Evolutionary conservation across 441 rosid genomes (phyloP).

Genomic region (Corymbia citriodora): DNA sequence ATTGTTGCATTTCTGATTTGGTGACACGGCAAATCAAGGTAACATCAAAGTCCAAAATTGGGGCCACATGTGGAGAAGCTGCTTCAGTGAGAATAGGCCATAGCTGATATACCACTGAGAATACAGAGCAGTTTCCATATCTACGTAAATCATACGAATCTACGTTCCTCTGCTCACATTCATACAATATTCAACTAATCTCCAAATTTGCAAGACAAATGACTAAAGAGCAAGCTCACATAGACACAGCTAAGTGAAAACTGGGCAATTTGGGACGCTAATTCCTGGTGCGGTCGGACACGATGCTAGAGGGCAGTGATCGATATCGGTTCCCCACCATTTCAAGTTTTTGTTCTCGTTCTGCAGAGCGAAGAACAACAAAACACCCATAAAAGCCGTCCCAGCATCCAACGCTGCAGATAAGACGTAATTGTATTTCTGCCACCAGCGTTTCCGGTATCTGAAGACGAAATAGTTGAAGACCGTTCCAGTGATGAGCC

Average conservation of each 20-base stretch:
- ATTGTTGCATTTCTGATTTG: neutral
- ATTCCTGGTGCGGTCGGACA: slow-evolving; percentile 86
- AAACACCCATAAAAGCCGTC: slow-evolving; percentile 94
- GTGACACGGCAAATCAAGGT: neutral
- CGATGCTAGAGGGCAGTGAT: slow-evolving; percentile 88
- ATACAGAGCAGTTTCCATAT: neutral
- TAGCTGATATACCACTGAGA: neutral
- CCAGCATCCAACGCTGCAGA: slow-evolving; percentile 97
- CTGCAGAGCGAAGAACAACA: slow-evolving; percentile 84
- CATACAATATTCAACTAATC: neutral
- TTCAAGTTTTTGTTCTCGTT: slow-evolving; percentile 51
- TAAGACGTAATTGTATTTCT: slow-evolving; percentile 81
- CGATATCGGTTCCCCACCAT: slow-evolving; percentile 87
- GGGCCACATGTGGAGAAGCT: neutral
- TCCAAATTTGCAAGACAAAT: neutral
- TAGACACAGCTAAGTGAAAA: slow-evolving; percentile 22
- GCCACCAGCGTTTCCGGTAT: slow-evolving; percentile 93
- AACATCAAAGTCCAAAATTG: neutral
- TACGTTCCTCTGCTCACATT: neutral
- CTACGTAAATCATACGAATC: neutral
- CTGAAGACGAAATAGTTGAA: slow-evolving; percentile 83
- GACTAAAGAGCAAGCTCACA: neutral
- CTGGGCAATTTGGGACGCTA: slow-evolving; percentile 59
- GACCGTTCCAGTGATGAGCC: slow-evolving; percentile 78
- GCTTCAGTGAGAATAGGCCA: neutral